phyloP scores from a whole-genome alignment of 257 asterid genomes.

The Solanum clarkiae region DNA sequence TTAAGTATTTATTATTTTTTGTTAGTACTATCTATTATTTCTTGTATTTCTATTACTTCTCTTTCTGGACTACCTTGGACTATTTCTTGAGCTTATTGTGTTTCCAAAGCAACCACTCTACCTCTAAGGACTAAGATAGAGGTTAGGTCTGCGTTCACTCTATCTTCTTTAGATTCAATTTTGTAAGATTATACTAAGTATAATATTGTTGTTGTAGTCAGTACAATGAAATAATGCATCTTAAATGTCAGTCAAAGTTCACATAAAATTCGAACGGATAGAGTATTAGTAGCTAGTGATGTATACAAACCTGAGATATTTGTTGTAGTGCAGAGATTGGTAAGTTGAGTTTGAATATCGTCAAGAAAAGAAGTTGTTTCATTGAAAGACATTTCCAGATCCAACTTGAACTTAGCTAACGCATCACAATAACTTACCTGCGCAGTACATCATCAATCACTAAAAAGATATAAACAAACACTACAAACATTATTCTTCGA shows the following conservation, averaged over 20 bases:
- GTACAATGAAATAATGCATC: neutral
- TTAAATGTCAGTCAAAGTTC: rapidly evolving
- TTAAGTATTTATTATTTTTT: neutral
- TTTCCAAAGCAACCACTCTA: neutral
- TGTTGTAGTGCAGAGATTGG: constrained; percentile 7
- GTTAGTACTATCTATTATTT: rapidly evolving
- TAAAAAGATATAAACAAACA: neutral
- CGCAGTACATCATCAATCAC: neutral
- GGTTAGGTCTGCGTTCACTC: neutral
- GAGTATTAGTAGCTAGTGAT: too few relatives aligned
- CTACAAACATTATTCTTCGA: neutral
- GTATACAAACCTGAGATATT: neutral
- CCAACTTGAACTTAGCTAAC: constrained; percentile 12
- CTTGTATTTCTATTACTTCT: neutral
- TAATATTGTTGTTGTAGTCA: too few relatives aligned
- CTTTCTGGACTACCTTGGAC: neutral
- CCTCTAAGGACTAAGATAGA: too few relatives aligned
- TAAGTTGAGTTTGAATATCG: constrained; percentile 11
- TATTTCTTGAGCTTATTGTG: neutral
- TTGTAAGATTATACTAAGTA: neutral
- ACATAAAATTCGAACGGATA: too few relatives aligned
- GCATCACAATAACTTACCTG: constrained; percentile 16
- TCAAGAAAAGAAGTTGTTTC: constrained; percentile 18
- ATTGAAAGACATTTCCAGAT: constrained; percentile 6
- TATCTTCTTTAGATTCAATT: too few relatives aligned